phyloP scores from a whole-genome alignment of 1,284 basidiomycete species.

The Trichosporon sp. region DNA sequence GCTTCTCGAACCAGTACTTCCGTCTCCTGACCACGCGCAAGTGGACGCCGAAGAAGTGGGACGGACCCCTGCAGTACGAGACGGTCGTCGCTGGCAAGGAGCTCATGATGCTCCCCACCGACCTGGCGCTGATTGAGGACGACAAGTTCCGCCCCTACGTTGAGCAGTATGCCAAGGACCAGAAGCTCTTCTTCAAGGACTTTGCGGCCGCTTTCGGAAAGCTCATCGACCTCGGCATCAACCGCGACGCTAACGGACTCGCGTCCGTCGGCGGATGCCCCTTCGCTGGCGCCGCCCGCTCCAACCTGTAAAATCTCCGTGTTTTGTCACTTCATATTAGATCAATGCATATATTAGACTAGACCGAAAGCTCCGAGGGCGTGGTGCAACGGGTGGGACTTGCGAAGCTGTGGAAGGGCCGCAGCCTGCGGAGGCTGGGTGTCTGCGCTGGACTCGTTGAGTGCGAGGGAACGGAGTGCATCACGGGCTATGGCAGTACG shows the following conservation, averaged over 20 bases:
- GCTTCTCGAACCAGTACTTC: slow-evolving; percentile 61
- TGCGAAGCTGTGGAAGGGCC: too few species aligned
- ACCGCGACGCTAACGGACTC: slow-evolving; percentile 54
- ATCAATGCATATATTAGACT: too few species aligned
- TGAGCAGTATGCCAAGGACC: slow-evolving; percentile 60
- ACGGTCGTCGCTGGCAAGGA: slow-evolving; percentile 58
- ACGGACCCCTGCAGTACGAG: slow-evolving; percentile 60
- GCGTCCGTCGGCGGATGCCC: slow-evolving; percentile 53
- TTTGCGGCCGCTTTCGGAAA: slow-evolving; percentile 59
- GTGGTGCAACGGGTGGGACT: too few species aligned
- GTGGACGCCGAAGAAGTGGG: slow-evolving; percentile 62
- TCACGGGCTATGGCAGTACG: too few species aligned
- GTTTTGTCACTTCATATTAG: not conserved
- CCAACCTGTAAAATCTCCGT: slow-evolving; percentile 2
- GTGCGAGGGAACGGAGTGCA: too few species aligned
- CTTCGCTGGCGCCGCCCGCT: slow-evolving; percentile 37
- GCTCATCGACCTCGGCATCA: slow-evolving; percentile 58
- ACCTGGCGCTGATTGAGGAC: slow-evolving; percentile 58
- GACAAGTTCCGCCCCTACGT: slow-evolving; percentile 56
- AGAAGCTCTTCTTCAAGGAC: slow-evolving; percentile 62
- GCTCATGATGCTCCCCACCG: slow-evolving; percentile 64
- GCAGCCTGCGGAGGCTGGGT: too few species aligned
- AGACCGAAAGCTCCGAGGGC: too few species aligned
- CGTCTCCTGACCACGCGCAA: slow-evolving; percentile 59
- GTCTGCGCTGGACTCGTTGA: too few species aligned